Evolutionary conservation across 305 asterid genomes (phyloP).

Genomic region (Ajuga reptans): DNA sequence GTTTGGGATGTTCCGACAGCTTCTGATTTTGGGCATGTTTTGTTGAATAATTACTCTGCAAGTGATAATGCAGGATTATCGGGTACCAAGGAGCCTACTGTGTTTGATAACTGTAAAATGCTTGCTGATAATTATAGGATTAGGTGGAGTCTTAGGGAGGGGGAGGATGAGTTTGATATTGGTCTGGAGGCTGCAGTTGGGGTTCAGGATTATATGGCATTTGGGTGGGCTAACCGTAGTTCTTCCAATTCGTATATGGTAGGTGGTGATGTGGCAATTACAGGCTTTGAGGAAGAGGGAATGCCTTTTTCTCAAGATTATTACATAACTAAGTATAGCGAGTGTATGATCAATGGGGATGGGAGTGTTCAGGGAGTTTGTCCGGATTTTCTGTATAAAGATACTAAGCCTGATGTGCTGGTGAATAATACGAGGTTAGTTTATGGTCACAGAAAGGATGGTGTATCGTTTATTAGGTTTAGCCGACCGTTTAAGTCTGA

Average conservation of each 20-base stretch:
- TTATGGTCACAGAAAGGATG: slow-evolving; percentile 89
- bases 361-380: slow-evolving; percentile 76
- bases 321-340: slow-evolving; percentile 64
- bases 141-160: slow-evolving; percentile 63
- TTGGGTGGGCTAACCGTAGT: slow-evolving; percentile 90
- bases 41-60: slow-evolving; percentile 35
- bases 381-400: slow-evolving; percentile 58
- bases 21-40: slow-evolving; percentile 76
- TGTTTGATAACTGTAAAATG: slow-evolving; percentile 66
- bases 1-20: slow-evolving; percentile 86
- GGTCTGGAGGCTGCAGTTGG: slow-evolving; percentile 84
- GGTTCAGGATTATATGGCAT: slow-evolving; percentile 69
- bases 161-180: slow-evolving; percentile 42
- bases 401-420: slow-evolving; percentile 33
- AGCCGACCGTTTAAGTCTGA: slow-evolving; percentile 53
- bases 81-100: slow-evolving; percentile 37
- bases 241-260: slow-evolving; percentile 57
- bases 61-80: slow-evolving; percentile 15
- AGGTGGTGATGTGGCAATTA: slow-evolving; percentile 72
- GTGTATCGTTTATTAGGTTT: slow-evolving; percentile 81
- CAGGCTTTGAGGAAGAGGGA: slow-evolving; percentile 74
- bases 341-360: slow-evolving; percentile 58
- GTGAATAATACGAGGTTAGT: slow-evolving; percentile 56
- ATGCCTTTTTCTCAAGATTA: slow-evolving; percentile 79
- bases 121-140: slow-evolving; percentile 59